Conservation (phyloP, 441 rosid genomes). For the Brassica hybrid region DNA sequence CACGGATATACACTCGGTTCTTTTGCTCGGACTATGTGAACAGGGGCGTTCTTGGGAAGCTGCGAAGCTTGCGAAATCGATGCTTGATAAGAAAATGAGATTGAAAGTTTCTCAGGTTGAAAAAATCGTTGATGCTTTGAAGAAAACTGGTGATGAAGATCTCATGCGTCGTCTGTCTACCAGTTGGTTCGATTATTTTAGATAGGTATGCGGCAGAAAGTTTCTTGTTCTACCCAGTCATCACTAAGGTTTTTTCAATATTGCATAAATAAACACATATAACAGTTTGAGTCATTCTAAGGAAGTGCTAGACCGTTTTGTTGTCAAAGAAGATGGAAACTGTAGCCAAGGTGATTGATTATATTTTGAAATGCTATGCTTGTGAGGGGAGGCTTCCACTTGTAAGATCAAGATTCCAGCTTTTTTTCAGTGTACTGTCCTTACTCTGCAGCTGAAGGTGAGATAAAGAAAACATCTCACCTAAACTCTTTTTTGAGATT, state of each 20-base stretch:
- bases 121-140: constrained; percentile 50
- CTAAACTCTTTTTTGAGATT: not conserved
- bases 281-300: too few relatives aligned
- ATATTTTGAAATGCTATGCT: not conserved
- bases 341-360: constrained; percentile 39
- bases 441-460: constrained; percentile 60
- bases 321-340: constrained; percentile 72
- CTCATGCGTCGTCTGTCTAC: constrained; percentile 45
- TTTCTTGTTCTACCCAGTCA: too few relatives aligned
- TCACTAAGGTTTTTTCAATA: too few relatives aligned
- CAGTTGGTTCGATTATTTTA: constrained; percentile 5
- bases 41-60: constrained; percentile 61
- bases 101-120: constrained; percentile 48
- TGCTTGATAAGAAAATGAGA: constrained; percentile 58
- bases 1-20: constrained; percentile 60
- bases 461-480: constrained; percentile 12
- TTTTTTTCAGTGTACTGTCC: constrained; percentile 66
- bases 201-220: not conserved
- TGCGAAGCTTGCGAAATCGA: constrained; percentile 56
- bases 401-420: constrained; percentile 66
- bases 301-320: constrained; percentile 28
- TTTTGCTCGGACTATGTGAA: constrained; percentile 61
- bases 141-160: constrained; percentile 55
- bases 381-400: constrained; percentile 80
- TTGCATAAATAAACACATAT: too few relatives aligned